Evolutionary conservation across 2,329 filamentous ascomycete species (phyloP).

Genomic region (Curvularia sp.): DNA sequence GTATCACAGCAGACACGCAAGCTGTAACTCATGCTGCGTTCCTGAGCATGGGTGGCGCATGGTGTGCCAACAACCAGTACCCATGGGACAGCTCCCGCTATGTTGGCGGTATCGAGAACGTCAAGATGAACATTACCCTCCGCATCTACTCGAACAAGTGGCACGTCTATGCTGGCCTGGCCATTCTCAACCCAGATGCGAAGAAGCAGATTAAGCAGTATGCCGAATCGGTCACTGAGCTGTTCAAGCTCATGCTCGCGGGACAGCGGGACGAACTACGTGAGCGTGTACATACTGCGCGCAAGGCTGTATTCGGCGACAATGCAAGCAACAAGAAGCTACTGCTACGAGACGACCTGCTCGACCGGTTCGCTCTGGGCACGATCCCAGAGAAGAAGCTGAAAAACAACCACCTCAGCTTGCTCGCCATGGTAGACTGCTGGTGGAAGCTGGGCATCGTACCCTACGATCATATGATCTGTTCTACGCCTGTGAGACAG

Average conservation of each 20-base stretch:
- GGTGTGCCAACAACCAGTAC: conserved; percentile 94
- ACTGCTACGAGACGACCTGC: conserved; percentile 77
- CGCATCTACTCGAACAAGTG: conserved; percentile 99
- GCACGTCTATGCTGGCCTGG: conserved; percentile 98
- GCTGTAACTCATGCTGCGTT: conserved; percentile 98
- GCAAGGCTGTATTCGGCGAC: conserved; percentile 69
- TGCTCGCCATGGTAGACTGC: conserved; percentile 97
- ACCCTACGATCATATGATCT: conserved; percentile 99
- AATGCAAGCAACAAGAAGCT: conserved; percentile 69
- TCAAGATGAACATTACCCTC: conserved; percentile 97
- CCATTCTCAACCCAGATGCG: conserved; percentile 93
- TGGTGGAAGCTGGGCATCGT: conserved; percentile 94
- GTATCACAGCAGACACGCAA: conserved; percentile 97
- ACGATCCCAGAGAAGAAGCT: conserved; percentile 70
- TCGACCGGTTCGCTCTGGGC: conserved; percentile 88
- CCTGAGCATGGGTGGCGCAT: conserved; percentile 93
- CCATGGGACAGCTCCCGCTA: conserved; percentile 98
- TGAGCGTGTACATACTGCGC: conserved; percentile 78
- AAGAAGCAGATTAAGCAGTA: conserved; percentile 94
- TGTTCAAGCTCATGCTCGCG: conserved; percentile 96
- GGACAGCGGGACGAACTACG: conserved; percentile 79
- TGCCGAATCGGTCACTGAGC: conserved; percentile 85
- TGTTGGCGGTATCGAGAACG: conserved; percentile 96
- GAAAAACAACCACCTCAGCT: conserved; percentile 90
- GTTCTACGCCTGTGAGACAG: conserved; percentile 81